Evolutionary conservation across 1,284 basidiomycete genomes (phyloP), one percentile per base, ranked within the genome.

Genomic region (Cutaneotrichosporon cutaneum): DNA sequence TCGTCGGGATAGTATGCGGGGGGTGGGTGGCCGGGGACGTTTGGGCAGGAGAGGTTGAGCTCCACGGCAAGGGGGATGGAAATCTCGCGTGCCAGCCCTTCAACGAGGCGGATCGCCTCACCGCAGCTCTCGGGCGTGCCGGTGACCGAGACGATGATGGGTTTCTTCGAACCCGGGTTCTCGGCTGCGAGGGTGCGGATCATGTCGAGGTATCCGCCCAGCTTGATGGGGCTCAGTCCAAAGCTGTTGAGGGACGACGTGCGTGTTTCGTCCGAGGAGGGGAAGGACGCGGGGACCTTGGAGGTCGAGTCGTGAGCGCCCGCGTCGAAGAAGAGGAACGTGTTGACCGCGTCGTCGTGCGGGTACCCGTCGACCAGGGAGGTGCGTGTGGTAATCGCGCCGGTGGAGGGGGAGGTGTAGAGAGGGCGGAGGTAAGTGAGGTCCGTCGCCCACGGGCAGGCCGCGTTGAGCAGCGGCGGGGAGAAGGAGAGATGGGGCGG

Each of bases 1-100:
- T 63, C 61, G n/a, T 27, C 45, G 13, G 56, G 59, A n/a, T 66
- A 56, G 59, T 63, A 66, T 14, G 64, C 64, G 0, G 64, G 64
- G 16, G 64, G 64, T 10, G 64, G 64, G 44, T 55, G 58, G 48
- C 59, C 61, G 7, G 64, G 64, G 13, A 66, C 64, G 39, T 66
- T 66, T 7, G 64, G 64, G 50, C 64, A 66, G 10, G 56, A 59
- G 8, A 66, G 61, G 56, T 66, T 66, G 50, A 66, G 58, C 53
- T 66, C 64, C 30, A 66, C 56, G 0, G 64, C 64, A 5, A 66
- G 48, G 7, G 57, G 57, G 24, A 56, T 36, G 9, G 9, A 22
- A 0, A 60, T n/a, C 24, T 58, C 33, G 1, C 13, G 4, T 2
- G 60, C 24, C 1, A 62, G 45, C 14, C 18, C 35, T 4, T 36